Conservation (phyloP, 345 rosid genomes). For the Gossypium bickii region DNA sequence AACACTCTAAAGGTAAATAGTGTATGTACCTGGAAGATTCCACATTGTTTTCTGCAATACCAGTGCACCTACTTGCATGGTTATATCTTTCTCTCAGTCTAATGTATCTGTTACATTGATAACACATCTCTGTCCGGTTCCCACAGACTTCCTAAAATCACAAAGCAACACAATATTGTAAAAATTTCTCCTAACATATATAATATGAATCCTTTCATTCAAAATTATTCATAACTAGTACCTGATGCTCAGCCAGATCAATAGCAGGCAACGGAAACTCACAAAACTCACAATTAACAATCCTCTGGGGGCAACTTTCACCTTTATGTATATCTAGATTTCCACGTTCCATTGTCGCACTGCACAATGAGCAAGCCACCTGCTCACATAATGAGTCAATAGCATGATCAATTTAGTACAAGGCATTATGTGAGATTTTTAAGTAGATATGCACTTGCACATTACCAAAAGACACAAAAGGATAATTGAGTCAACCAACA, state of each 20-base stretch:
- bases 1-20: not conserved
- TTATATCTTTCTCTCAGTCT: constrained; percentile 72
- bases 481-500: not conserved
- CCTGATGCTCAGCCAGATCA: constrained; percentile 98
- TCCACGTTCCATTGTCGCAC: constrained; percentile 87
- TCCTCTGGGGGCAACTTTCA: constrained; percentile 89
- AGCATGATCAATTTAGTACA: not conserved
- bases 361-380: constrained; percentile 90
- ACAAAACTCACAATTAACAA: constrained; percentile 88
- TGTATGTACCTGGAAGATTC: constrained; percentile 76
- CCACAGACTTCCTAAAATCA: constrained; percentile 86
- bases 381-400: constrained; percentile 33
- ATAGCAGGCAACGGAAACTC: constrained; percentile 92
- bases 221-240: constrained; percentile 21
- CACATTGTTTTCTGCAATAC: constrained; percentile 44
- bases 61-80: constrained; percentile 73
- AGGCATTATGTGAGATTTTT: not conserved
- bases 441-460: not conserved
- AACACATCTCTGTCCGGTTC: constrained; percentile 87
- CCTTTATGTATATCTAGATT: constrained; percentile 67
- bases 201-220: not conserved
- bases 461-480: not conserved
- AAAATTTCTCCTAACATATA: not conserved
- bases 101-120: constrained; percentile 73
- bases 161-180: constrained; percentile 13